Conservation (phyloP, 306 rosid genomes). For the Oxytropis ochrocephala region DNA sequence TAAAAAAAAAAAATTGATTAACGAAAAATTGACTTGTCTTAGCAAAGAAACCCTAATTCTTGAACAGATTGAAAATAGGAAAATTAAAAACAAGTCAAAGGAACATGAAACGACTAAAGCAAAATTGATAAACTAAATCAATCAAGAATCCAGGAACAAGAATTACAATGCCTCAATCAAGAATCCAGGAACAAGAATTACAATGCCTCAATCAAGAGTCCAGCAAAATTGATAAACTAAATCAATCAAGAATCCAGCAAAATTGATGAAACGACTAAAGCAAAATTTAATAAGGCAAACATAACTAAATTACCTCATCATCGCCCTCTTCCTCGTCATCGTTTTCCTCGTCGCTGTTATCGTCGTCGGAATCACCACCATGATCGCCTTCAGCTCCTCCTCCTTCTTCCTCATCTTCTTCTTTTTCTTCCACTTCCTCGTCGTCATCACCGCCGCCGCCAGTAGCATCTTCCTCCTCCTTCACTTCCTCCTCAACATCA, state of each 20-base stretch:
- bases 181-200: background rate
- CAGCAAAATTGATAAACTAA: no score
- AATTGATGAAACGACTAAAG: no score
- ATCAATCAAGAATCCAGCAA: no score
- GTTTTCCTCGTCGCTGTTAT: background rate
- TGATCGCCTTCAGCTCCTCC: constrained; percentile 20
- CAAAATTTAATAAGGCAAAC: background rate
- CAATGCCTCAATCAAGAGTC: background rate
- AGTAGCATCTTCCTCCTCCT: constrained; percentile 38
- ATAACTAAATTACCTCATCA: constrained; percentile 29
- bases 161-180: background rate
- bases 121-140: background rate
- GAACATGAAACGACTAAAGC: background rate
- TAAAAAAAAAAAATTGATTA: background rate
- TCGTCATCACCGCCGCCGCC: constrained; percentile 49
- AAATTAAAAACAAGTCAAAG: background rate
- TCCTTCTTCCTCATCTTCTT: constrained; percentile 26
- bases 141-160: background rate
- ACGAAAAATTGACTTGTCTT: background rate
- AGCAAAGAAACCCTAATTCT: background rate
- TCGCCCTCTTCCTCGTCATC: constrained; percentile 19
- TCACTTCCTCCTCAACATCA: constrained; percentile 28
- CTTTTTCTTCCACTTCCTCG: constrained; percentile 26
- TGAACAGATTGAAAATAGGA: background rate
- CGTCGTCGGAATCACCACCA: constrained; percentile 29